Evolutionary conservation across 306 rosid species (phyloP), one percentile per base, ranked within the genome.

Genomic region (Dalbergia oliveri): DNA sequence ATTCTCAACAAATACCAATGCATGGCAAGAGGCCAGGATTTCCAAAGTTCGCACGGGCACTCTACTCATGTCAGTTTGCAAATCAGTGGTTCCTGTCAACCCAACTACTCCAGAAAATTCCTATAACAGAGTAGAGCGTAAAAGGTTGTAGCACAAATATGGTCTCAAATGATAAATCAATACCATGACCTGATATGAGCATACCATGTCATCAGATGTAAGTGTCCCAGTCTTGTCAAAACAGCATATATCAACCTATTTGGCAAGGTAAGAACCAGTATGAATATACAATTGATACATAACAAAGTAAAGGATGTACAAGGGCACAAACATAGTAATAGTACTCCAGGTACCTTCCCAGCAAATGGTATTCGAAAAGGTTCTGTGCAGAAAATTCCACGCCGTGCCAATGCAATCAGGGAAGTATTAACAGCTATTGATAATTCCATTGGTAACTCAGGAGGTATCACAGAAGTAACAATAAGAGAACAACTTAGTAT

Each of bases 281-380:
- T 35, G 66, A 88, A 76, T 26, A 67, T 59, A 47, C 35, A 41
- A 51, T 63, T 14, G 60, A 72, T 35, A 63, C 14, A 57, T 51
- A 77, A 71, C 69, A 68, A 43, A 60, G 49, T 50, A 47, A 61
- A 72, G 14, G 57, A 68, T 63, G 65, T 31, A 51, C 69, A 78
- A 50, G 31, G 66, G 80, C n/a, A 81, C 53, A 81, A 53, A 47
- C 66, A 70, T 37, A 34, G 75, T 26, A 60, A 44, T 12, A 86
- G 58, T n/a, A 33, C 65, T 47, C 59, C 77, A 86, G 57, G 65
- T 87, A 96, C 99, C 98, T 96, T 96, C 81, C 99, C 99, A 77
- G 98, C 99, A 93, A 96, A 96, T 71, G 99, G 99, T 76, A 96
- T 96, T 69, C 99, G 91, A 80, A 96, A 96, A 80, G 99, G 99